Evolutionary conservation across 2,329 filamentous ascomycete genomes (phyloP), one percentile per base, ranked within the genome.

Genomic region (Emmonsiellopsis sp.): DNA sequence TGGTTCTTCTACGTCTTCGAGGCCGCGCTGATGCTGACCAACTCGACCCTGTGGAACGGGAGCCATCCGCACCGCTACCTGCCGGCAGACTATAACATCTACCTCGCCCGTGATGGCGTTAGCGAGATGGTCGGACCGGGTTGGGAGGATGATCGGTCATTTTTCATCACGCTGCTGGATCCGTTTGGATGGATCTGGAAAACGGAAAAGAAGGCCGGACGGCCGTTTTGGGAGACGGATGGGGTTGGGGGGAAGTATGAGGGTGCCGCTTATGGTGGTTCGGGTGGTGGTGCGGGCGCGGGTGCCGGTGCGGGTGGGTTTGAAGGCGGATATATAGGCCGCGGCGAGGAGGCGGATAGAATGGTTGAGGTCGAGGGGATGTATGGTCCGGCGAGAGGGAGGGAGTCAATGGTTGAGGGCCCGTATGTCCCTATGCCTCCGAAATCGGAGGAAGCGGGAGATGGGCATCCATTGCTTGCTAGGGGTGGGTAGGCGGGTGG

Each of bases 81-180:
- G 14, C 80, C 80, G 0, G 60, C 66, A 54, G 58, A 69, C 54
- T 72, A 73, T 45, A 76, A 73, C 55, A 69, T 77, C 5, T 81
- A 80, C 59, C 70, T 83, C 2, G 69, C 71, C 0, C 62, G 62
- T 49, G 78, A 82, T 21, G 43, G 47, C 27, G 39, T 40, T 6
- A 49, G 17, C 11, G 49, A 44, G 48, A 36, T 51, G 4, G 42
- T 46, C 39, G 52, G 52, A 9, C 52, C 52, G 3, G 52, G 52
- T 2, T 53, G 45, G 45, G 44, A 49, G 17, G 52, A 53, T 44
- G 34, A 53, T 21, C 42, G 48, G 10, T 21, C 47, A 2, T 34
- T 51, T 34, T n/a, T 52, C 33, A 11, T 36, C 7, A 49, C 49
- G 14, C 8, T 55, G 17, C 17, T 46, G 6, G 53, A 52, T 27